Evolutionary conservation across 2,329 filamentous ascomycete species (phyloP).

Genomic region (Penicillium corylophilum): DNA sequence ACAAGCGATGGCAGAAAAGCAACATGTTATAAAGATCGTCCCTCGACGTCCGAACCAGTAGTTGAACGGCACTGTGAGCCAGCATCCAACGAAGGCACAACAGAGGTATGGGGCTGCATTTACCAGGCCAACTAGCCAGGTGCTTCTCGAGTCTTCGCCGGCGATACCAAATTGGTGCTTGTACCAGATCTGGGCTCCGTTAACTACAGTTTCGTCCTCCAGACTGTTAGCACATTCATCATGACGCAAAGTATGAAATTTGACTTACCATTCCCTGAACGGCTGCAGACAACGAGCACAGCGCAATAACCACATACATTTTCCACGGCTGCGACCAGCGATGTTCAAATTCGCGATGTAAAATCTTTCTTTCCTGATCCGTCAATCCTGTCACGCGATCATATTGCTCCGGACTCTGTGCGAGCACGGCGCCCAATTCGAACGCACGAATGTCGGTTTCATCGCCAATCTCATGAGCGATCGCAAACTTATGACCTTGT

Average conservation of each 20-base stretch:
- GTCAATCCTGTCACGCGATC: conserved; percentile 55
- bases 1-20: conserved; percentile 61
- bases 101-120: conserved; percentile 61
- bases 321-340: conserved; percentile 68
- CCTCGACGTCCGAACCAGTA: conserved; percentile 67
- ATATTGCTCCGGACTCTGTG: conserved; percentile 54
- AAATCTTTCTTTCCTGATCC: conserved; percentile 56
- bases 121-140: conserved; percentile 62
- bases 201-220: conserved; percentile 66
- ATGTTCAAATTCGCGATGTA: conserved; percentile 62
- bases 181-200: conserved; percentile 68
- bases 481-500: conserved; percentile 60
- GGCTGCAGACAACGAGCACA: conserved; percentile 67
- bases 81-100: conserved; percentile 68
- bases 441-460: conserved; percentile 60
- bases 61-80: conserved; percentile 72
- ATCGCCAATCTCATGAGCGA: conserved; percentile 54
- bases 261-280: conserved; percentile 65
- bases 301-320: conserved; percentile 64
- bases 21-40: conserved; percentile 73
- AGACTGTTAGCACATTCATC: not conserved
- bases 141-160: conserved; percentile 46
- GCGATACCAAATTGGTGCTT: conserved; percentile 61
- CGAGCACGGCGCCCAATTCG: conserved; percentile 59
- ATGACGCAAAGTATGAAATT: not conserved